Evolutionary conservation across 2,329 filamentous ascomycete genomes (phyloP).

Genomic region (Pseudogymnoascus sp.): DNA sequence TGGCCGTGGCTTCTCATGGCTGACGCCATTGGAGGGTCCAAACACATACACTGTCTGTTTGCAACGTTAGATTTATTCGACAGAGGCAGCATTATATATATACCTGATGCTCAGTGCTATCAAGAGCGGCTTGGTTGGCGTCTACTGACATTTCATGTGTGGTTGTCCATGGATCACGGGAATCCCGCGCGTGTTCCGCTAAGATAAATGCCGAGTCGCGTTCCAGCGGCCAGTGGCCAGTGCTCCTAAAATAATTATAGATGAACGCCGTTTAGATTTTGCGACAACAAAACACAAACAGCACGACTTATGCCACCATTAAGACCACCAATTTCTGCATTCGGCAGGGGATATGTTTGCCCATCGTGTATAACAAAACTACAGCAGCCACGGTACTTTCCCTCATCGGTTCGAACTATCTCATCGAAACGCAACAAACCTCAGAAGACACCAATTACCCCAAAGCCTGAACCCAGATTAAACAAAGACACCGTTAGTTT

Average conservation of each 20-base stretch:
- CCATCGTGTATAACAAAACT: constrained; percentile 26
- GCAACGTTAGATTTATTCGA: neutral
- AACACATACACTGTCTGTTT: constrained; percentile 54
- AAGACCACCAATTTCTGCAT: constrained; percentile 5
- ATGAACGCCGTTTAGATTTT: neutral
- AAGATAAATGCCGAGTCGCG: neutral
- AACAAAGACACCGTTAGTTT: neutral
- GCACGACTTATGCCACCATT: constrained; percentile 9
- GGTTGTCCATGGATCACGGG: constrained; percentile 4
- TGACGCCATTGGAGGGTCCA: constrained; percentile 36
- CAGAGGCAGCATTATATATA: neutral
- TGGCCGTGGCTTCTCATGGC: constrained; percentile 30
- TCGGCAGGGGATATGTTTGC: constrained; percentile 23
- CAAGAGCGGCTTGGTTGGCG: constrained; percentile 21
- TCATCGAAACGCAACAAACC: neutral
- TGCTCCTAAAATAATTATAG: constrained; percentile 2
- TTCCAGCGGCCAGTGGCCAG: neutral
- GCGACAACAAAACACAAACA: constrained; percentile 1
- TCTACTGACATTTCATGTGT: constrained; percentile 24
- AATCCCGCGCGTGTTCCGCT: neutral
- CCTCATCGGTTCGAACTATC: constrained; percentile 1
- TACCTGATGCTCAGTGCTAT: constrained; percentile 27
- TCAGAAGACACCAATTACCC: neutral
- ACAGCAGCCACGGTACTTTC: constrained; percentile 10
- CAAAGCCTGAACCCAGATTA: neutral